phyloP scores from a whole-genome alignment of 257 asterid genomes.

The Voacanga thouarsii region DNA sequence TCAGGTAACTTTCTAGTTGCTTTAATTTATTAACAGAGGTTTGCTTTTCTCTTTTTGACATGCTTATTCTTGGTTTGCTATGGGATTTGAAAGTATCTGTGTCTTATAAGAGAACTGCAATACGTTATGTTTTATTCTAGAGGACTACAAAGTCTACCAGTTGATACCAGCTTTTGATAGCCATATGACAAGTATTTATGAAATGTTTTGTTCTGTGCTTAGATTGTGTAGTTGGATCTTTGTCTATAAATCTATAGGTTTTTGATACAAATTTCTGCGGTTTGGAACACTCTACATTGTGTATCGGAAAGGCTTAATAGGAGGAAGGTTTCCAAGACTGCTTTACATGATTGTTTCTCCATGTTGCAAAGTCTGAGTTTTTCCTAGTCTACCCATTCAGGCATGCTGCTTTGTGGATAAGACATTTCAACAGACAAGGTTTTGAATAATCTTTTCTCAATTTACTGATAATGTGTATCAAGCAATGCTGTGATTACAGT shows the following conservation, averaged over 20 bases:
- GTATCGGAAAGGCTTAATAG: neutral
- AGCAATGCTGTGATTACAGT: neutral
- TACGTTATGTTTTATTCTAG: neutral
- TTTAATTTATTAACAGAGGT: neutral
- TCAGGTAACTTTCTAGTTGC: slow-evolving; percentile 52
- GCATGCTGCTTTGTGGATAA: neutral
- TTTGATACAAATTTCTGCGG: neutral
- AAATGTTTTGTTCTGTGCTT: neutral
- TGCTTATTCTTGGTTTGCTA: neutral
- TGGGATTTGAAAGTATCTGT: neutral
- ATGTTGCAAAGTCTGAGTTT: neutral
- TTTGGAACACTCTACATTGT: neutral
- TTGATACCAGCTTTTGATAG: neutral
- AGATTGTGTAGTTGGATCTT: neutral
- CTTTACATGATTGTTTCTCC: neutral
- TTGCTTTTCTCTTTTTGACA: neutral
- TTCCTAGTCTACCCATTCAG: neutral
- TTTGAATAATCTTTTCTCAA: neutral
- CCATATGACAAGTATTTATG: too few species aligned
- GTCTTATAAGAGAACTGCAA: neutral
- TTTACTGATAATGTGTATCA: neutral
- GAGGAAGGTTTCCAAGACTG: neutral
- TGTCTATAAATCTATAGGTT: neutral
- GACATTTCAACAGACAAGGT: neutral
- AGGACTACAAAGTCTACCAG: neutral